Evolutionary conservation across 208 protist genomes (phyloP), one percentile per base, ranked within the genome.

Genomic region (Trypanosomatidae sp.): DNA sequence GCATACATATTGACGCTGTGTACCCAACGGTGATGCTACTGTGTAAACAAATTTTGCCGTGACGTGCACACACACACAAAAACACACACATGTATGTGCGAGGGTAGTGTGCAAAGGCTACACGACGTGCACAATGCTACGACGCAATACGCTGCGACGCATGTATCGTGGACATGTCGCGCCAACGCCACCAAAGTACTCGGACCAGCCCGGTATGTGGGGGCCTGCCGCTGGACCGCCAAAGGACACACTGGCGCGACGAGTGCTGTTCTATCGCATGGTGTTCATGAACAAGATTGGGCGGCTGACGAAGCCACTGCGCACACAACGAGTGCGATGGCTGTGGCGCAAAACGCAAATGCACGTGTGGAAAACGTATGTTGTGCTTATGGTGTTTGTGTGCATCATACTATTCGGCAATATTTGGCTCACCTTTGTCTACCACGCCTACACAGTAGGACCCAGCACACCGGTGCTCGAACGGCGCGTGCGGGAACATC

Each of bases 401-500:
- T 83, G 62, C 37, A 33, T 71, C 13, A 47, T 92, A 6, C 57
- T 92, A 2, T 80, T 82, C 41, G 74, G 74, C 43, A 91, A 91
- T 49, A 76, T 85, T 35, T 91, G 82, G 78, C 54, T 87, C 3
- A 78, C 77, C 1, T 88, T 91, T 53, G 82, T 88, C 16, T 89
- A 92, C 43, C 75, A 88, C 47, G 84, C 84, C n/a, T 92, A 92
- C 68, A 80, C 79, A 0, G 76, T 89, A 11, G 78, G 79, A 1
- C 79, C 84, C 2, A 76, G 72, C 21, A 92, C 84, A 1, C 84
- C 84, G 1, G 79, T 92, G 30, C 63, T 92, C 11, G 75, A 92
- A 43, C 75, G 84, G n/a, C 88, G 88, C 42, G 84, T 88, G 35
- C 84, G 79, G 51, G 78, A 92, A 50, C 84, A 92, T 45, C 74